Base-by-base conservation (phyloP, 2,329 filamentous ascomycete species). In the Didymella sp. region DNA sequence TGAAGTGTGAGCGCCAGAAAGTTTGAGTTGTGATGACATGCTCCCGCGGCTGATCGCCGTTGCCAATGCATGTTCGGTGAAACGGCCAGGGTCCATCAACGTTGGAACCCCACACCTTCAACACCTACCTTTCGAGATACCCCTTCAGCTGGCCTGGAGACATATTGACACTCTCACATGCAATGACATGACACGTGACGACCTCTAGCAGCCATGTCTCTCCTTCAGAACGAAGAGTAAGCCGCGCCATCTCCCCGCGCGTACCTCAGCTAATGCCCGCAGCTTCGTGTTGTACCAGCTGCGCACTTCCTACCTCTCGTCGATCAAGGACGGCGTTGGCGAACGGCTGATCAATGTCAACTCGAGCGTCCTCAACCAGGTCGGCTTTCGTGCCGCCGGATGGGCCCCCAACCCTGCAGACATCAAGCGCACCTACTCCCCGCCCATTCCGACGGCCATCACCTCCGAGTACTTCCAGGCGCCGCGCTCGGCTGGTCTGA, bases 381-480 rank as follows among this genome's bases (percentile, higher is more conserved):
- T 88, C 2, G 87, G 90, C 27, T 95, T 94, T 80, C 92, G 92
- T 76, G 87, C 89, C 46, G 89, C 90, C 59, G 91, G 91, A 63
- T 95, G 91, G 91, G 85, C 86, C 40, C 81, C 88, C 45, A 90
- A 90, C 69, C 85, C 88, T 9, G 84, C 88, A 17, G 87, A 92
- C 62, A 87, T 90, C 74, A 93, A 93, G 76, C 87, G 91, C 67
- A 93, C 89, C 43, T 90, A 96, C 75, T 95, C 91, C 2, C 91
- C 91, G 19, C 90, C 91, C 1, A 96, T 96, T 54, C 91, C 91
- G 9, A 93, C 91, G 4, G 90, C 89, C 13, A 85, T 92, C 59
- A 88, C 89, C 27, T 90, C 89, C 43, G 91, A 95, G 72, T 95
- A 95, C 78, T 95, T 95, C 71, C 89, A 92, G 82, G 84, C 89